Base-by-base conservation (phyloP, 2,329 filamentous ascomycete species). In the Podosphaera aphanis region DNA sequence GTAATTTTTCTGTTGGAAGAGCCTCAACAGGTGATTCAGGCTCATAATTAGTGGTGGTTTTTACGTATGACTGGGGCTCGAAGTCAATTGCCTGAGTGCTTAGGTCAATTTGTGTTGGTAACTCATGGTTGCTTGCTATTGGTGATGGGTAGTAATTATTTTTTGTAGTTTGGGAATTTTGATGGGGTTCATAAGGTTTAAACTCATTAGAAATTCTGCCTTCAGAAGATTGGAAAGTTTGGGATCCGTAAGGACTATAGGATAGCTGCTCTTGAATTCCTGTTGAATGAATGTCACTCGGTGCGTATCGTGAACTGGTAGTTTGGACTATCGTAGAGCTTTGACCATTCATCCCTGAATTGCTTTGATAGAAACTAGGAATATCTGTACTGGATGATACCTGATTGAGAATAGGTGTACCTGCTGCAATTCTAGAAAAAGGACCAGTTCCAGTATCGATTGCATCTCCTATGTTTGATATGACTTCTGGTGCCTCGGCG, bases 361-460 rank as follows among this genome's bases (percentile, higher is more conserved):
- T 59, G 36, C 63, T 62, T 47, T 58, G 56, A 25, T 56, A 57
- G 1, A 53, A 56, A 15, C 60, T 62, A 49, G 56, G 92, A 5
- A 82, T 63, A 52, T 94, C 86, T 40, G 83, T 74, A 54, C 71
- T 75, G 3, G 82, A 90, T 2, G 80, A 77, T 2, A 79, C 75
- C 37, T 80, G 72, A 57, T 80, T 85, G 49, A 85, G 71, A 2
- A 73, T 79, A 5, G 82, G 80, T 2, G 80, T 82, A 25, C 76
- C 75, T n/a, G 79, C 74, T 23, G 80, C 70, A 45, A 94, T 74
- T 46, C 79, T 79, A 6, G 82, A 79, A 60, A 98, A 95, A 1
- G 84, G 85, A 0, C 85, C 83, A 45, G 71, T 62, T 49, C 83
- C 79, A 18, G 60, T 63, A 43, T 60, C 63, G 20, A 21, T 27